These are phyloP conservation scores for Eucalyptus camaldulensis DNA, from an alignment of 345 rosid species.

Conservation along the genomic window DNA sequence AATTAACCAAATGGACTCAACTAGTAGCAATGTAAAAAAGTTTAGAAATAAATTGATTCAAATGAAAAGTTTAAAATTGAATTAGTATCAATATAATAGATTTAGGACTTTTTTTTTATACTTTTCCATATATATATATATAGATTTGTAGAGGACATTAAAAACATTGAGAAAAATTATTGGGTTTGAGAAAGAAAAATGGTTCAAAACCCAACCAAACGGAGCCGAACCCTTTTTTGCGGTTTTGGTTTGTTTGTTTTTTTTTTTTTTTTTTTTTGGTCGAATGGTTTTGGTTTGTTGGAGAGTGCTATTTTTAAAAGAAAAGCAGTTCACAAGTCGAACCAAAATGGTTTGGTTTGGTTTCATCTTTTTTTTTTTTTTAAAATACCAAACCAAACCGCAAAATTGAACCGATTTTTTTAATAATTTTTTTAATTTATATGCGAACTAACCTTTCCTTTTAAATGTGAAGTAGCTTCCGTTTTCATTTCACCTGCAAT, in stretches of 20 bases:
- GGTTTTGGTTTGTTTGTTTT: background rate
- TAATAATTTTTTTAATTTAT: background rate
- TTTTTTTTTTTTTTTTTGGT: too few relatives aligned
- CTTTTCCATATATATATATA: background rate
- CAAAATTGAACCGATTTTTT: background rate
- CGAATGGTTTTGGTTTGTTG: background rate
- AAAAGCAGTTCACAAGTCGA: background rate
- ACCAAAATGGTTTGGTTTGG: background rate
- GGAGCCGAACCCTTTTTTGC: background rate
- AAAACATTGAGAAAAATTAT: background rate
- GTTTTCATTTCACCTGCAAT: background rate
- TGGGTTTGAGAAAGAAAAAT: background rate
- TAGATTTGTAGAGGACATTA: background rate
- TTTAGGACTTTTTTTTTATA: too few relatives aligned
- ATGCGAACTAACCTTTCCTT: background rate
- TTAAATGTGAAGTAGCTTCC: background rate
- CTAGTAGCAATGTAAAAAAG: too few relatives aligned
- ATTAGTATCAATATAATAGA: too few relatives aligned
- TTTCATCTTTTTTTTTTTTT: too few relatives aligned
- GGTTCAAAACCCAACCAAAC: background rate
- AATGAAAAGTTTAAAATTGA: rapidly evolving
- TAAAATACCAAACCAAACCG: background rate
- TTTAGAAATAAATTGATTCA: background rate
- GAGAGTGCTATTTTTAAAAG: background rate
- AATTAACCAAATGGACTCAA: background rate